These are phyloP conservation scores for Kwoniella dejecticola DNA, from an alignment of 768 basidiomycete species.

Conservation along the genomic window DNA sequence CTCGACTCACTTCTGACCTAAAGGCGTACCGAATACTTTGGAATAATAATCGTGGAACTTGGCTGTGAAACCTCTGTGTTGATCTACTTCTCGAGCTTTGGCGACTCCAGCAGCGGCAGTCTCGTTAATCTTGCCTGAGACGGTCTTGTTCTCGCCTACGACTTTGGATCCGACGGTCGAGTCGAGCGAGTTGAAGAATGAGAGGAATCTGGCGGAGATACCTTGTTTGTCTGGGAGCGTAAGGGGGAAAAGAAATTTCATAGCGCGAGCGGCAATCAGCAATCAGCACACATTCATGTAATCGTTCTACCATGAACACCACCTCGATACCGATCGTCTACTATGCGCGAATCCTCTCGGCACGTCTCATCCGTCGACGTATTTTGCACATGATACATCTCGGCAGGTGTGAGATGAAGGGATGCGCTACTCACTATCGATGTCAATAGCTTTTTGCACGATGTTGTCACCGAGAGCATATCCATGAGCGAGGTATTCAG, in stretches of 20 bases:
- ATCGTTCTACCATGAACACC: too few relatives aligned
- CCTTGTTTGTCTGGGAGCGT: constrained; percentile 68
- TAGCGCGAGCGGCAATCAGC: too few relatives aligned
- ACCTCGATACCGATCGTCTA: not conserved
- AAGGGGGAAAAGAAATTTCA: too few relatives aligned
- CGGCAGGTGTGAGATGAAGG: too few relatives aligned
- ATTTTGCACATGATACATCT: too few relatives aligned
- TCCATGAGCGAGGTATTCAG: constrained; percentile 90
- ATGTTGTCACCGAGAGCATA: constrained; percentile 78
- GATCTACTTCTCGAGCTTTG: constrained; percentile 74
- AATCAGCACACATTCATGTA: too few relatives aligned
- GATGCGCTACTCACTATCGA: constrained; percentile 54
- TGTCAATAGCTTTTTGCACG: constrained; percentile 62
- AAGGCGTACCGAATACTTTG: constrained; percentile 68
- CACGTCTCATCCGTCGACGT: too few relatives aligned
- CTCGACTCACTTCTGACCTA: constrained; percentile 64
- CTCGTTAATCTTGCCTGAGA: constrained; percentile 71
- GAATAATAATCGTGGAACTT: constrained; percentile 63
- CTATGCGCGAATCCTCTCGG: not conserved
- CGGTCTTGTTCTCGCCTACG: constrained; percentile 77
- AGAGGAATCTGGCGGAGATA: constrained; percentile 80
- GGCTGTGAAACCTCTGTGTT: constrained; percentile 75
- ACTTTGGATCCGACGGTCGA: constrained; percentile 67
- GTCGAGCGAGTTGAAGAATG: constrained; percentile 75
- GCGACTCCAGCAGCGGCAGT: constrained; percentile 67